These are phyloP conservation scores for Brassica balearica DNA, from an alignment of 441 rosid genomes.

Conservation along the genomic window DNA sequence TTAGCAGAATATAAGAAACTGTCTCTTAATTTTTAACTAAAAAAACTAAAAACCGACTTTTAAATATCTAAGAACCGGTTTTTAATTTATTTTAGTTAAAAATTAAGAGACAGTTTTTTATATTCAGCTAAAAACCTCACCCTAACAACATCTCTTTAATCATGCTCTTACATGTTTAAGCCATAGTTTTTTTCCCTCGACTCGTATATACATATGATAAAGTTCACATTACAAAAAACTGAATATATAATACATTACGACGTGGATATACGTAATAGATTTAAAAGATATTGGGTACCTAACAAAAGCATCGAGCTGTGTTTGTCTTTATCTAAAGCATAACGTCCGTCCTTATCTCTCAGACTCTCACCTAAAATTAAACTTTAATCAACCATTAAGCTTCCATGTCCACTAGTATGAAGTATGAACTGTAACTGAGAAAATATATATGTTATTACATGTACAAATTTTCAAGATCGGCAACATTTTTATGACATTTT, in stretches of 20 bases:
- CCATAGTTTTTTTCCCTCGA: slow-evolving; percentile 12
- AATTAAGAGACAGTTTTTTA: too few relatives aligned
- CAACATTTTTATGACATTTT: not conserved
- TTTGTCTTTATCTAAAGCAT: slow-evolving; percentile 26
- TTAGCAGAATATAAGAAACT: too few relatives aligned
- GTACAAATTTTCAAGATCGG: not conserved
- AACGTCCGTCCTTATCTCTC: slow-evolving; percentile 28
- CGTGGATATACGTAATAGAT: slow-evolving; percentile 27
- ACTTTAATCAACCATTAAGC: slow-evolving; percentile 31
- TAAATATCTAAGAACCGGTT: too few relatives aligned
- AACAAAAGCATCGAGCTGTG: slow-evolving; percentile 32
- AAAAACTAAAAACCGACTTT: too few relatives aligned
- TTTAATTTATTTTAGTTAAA: too few relatives aligned
- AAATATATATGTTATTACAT: not conserved
- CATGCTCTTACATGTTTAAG: slow-evolving; percentile 3
- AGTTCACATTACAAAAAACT: slow-evolving; percentile 12
- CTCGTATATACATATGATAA: slow-evolving; percentile 9
- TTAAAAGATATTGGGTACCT: slow-evolving; percentile 33
- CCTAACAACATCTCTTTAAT: too few relatives aligned
- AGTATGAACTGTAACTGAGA: not conserved
- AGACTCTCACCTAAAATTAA: slow-evolving; percentile 11
- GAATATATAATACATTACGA: slow-evolving; percentile 3
- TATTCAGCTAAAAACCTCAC: too few relatives aligned
- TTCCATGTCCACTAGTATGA: slow-evolving; percentile 24
- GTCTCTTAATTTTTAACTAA: too few relatives aligned